Base-by-base conservation (phyloP, 257 asterid species). In the Solanum piurae region DNA sequence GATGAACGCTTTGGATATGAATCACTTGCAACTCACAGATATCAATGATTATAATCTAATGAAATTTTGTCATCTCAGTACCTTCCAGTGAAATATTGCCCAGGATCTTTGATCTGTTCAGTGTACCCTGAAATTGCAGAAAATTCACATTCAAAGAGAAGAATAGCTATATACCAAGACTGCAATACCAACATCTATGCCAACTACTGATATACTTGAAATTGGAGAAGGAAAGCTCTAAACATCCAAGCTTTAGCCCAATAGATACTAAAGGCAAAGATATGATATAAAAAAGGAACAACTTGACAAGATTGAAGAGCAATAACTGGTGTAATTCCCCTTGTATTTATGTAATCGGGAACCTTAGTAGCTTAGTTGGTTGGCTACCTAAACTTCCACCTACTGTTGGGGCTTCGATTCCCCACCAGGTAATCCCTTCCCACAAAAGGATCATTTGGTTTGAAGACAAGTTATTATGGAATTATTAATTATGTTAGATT, bases 1-100 rank as follows among this genome's bases (percentile, higher is more conserved):
- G 52, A 44, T 44, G 31, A 75, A 55, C 11, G 9, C n/a, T 21
- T 55, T 38, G 8, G 21, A 38, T 46, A 36, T 49, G 34, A 71
- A 60, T 31, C 66, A 27, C 38, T 84, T 21, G 27, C 58, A 62
- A 20, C 27, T 36, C 66, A 73, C 5, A 69, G 33, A 14, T 55
- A 37, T 29, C 73, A 27, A 33, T 31, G 27, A 3, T 2, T 16
- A 25, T 38, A 74, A 49, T 64, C 10, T 14, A 73, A 14, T 7
- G 27, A 55, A 69, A 40, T 23, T 49, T 20, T 83, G 31, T 27
- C 46, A 49, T 76, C 62, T 69, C 34, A 29, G 38, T 84, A 96
- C 98, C 98, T 95, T 90, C 99, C 99, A 2, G 98, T 93, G 87
- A 95, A 96, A 88, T 91, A 95, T 66, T 95, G 94, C 2, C 71